Conservation (phyloP, 2,329 filamentous ascomycete genomes). For the Arachnopeziza araneosa region DNA sequence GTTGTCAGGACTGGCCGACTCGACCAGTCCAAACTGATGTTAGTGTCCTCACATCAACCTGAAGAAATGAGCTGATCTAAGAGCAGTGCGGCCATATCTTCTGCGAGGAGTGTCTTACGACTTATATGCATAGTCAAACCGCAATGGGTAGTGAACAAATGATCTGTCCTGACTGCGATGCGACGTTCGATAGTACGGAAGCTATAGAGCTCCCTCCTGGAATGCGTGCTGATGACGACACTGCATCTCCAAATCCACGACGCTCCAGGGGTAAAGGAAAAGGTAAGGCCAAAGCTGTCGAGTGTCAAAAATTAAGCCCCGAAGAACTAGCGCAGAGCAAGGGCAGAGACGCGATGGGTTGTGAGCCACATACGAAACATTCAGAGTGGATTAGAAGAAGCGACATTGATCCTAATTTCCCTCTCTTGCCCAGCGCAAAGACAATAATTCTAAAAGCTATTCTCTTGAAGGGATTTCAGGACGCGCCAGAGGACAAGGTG, state of each 20-base stretch:
- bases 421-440: constrained; percentile 36
- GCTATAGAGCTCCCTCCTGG: neutral
- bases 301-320: neutral
- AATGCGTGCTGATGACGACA: constrained; percentile 6
- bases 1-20: constrained; percentile 37
- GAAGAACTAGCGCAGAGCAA: constrained; percentile 8
- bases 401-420: constrained; percentile 20
- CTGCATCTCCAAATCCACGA: neutral
- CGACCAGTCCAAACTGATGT: constrained; percentile 38
- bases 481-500: constrained; percentile 44
- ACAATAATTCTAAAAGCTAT: constrained; percentile 31
- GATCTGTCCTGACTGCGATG: constrained; percentile 20
- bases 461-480: constrained; percentile 35
- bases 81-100: constrained; percentile 49
- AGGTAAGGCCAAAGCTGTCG: neutral
- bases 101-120: constrained; percentile 43
- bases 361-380: constrained; percentile 21
- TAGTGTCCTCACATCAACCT: constrained; percentile 4
- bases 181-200: constrained; percentile 8
- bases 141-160: constrained; percentile 21
- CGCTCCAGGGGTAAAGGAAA: neutral
- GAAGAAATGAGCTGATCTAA: neutral
- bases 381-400: constrained; percentile 21
- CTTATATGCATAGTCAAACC: constrained; percentile 23
- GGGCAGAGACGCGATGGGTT: constrained; percentile 21